Percentiles rank a stretch among this genome's conserved stretches.
Evolutionary conservation across 1,284 basidiomycete species (phyloP).

Genomic region (Ganoderma lingzhi): DNA sequence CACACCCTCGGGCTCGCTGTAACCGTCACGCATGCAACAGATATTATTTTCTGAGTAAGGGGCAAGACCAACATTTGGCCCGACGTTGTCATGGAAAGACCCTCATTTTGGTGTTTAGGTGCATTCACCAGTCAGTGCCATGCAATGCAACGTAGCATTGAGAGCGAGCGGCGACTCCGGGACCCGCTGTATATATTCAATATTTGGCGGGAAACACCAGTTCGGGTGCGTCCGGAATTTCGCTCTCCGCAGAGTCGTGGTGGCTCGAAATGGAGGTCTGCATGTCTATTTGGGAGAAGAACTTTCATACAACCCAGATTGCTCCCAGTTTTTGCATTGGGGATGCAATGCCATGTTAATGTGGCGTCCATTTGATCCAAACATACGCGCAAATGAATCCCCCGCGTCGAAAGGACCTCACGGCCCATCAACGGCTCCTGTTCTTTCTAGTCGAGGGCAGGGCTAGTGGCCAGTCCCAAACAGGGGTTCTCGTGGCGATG

Average conservation of each 20-base stretch:
- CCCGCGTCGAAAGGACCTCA: not conserved
- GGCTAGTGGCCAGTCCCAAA: not conserved
- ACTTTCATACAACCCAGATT: constrained; percentile 13
- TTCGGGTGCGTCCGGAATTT: constrained; percentile 10
- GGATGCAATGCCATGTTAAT: constrained; percentile 12
- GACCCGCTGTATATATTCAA: not conserved
- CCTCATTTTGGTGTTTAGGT: constrained; percentile 11
- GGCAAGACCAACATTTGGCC: not conserved
- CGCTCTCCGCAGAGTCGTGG: constrained; percentile 12
- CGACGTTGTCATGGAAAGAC: not conserved
- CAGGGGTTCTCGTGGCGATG: not conserved
- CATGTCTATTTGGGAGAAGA: constrained; percentile 18
- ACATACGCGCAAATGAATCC: not conserved
- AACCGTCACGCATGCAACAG: not conserved
- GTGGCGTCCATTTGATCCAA: not conserved
- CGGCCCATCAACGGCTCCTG: not conserved
- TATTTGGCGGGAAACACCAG: constrained; percentile 6
- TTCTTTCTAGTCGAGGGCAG: not conserved
- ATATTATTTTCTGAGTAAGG: not conserved
- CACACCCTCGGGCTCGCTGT: not conserved
- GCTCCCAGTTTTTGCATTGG: constrained; percentile 15
- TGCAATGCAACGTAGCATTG: not conserved
- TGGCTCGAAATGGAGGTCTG: constrained; percentile 25
- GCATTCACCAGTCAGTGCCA: not conserved
- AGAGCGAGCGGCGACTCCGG: not conserved